phyloP scores from a whole-genome alignment of 345 rosid species.

The Eucalyptus sp. region DNA sequence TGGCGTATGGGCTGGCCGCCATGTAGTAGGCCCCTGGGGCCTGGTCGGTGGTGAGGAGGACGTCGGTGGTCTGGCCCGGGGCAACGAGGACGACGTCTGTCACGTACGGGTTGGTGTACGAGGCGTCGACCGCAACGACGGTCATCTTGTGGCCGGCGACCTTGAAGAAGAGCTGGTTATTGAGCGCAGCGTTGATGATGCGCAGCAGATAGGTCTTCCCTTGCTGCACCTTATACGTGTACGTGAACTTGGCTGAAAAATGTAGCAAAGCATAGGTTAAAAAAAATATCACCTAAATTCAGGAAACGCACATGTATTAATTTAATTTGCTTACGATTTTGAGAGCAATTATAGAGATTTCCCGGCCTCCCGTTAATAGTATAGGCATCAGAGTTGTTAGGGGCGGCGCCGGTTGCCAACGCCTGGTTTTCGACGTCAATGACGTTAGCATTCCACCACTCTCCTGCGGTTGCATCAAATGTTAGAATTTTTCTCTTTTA shows the following conservation, averaged over 20 bases:
- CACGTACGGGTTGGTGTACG: conserved; percentile 52
- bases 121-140: conserved; percentile 66
- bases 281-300: fast-evolving
- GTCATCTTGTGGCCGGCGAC: conserved; percentile 77
- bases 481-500: background rate
- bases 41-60: conserved; percentile 48
- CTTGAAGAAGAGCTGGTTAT: conserved; percentile 71
- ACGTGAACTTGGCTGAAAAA: conserved; percentile 7
- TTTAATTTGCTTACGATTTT: conserved; percentile 20
- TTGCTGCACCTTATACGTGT: conserved; percentile 32
- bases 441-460: conserved; percentile 87
- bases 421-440: conserved; percentile 48
- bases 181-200: conserved; percentile 89
- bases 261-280: background rate
- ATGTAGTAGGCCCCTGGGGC: conserved; percentile 61
- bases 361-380: conserved; percentile 92
- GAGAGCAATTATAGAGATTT: conserved; percentile 74
- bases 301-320: background rate
- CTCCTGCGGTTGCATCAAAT: conserved; percentile 20
- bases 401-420: conserved; percentile 38
- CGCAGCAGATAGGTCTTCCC: conserved; percentile 78
- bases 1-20: conserved; percentile 64
- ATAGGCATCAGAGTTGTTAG: conserved; percentile 62
- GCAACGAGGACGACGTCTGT: conserved; percentile 53
- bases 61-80: conserved; percentile 80